Percentiles rank a stretch among this genome's conserved stretches.
phyloP scores from a whole-genome alignment of 176 grass and related monocot species.

The Zea luxurians region DNA sequence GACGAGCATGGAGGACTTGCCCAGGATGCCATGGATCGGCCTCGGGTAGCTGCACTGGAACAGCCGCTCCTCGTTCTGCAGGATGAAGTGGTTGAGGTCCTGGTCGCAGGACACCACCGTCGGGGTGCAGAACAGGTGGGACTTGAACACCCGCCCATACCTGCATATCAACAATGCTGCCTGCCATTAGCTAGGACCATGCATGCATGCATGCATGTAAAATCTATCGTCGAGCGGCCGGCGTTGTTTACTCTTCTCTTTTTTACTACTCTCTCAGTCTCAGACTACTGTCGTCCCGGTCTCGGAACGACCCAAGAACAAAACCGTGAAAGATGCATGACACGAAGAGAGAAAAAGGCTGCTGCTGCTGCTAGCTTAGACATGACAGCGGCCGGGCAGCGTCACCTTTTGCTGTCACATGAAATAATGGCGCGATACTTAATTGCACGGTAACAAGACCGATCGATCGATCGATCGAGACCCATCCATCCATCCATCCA shows the following conservation, averaged over 20 bases:
- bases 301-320: background rate
- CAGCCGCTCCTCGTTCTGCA: slow-evolving; percentile 88
- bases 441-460: slow-evolving; percentile 14
- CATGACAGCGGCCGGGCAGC: slow-evolving; percentile 50
- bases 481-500: too few species aligned
- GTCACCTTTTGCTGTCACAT: slow-evolving; percentile 50
- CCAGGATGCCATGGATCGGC: slow-evolving; percentile 85
- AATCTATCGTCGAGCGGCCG: too few species aligned
- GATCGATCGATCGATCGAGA: too few species aligned
- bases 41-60: slow-evolving; percentile 90
- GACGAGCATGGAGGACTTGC: slow-evolving; percentile 89
- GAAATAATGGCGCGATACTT: slow-evolving; percentile 49
- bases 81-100: slow-evolving; percentile 95
- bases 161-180: slow-evolving; percentile 43
- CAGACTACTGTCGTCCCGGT: too few species aligned
- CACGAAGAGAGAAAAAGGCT: slow-evolving; percentile 17
- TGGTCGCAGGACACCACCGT: slow-evolving; percentile 83
- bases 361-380: background rate
- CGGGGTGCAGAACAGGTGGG: slow-evolving; percentile 77
- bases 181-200: background rate
- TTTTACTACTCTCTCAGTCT: too few species aligned
- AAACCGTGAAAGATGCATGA: slow-evolving; percentile 10
- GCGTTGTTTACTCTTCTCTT: too few species aligned
- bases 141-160: slow-evolving; percentile 90
- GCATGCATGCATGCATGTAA: background rate